Base-by-base conservation (phyloP, 805 yeast genomes). In the Yarrowia sp. region DNA sequence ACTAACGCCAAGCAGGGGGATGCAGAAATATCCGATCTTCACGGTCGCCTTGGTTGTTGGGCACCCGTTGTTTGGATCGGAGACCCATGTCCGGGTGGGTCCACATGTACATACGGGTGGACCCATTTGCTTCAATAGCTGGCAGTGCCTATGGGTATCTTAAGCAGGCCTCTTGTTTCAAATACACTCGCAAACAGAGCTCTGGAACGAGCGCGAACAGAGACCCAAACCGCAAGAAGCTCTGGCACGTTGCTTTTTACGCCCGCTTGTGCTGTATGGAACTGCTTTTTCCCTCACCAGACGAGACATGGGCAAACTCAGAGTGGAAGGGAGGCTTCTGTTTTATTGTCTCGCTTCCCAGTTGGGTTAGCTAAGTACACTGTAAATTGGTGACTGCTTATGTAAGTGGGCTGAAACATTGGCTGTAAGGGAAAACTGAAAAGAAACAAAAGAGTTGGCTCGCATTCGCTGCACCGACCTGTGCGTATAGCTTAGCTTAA, bases 251-350 rank as follows among this genome's bases (percentile, higher is more conserved):
- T 49, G 53, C 53, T 49, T 49, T 49, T 49, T 49, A 4, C 33
- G 49, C 49, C 13, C n/a, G 53, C 53, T 49, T 49, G 53, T 49
- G 53, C 53, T 49, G 53, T 49, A n/a, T 33, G 39, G 53, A 49
- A 49, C 38, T 49, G 53, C 53, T 49, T 33, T 49, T 49, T 30
- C 38, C 38, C 53, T 30, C 53, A 49, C 12, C 53, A 49, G 19
- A 49, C 38, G 19, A 46, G 50, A 24, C 50, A 19, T 8, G 30
- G 30, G 17, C 36, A 49, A 49, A 30, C 53, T 33, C 52, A 24
- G 52, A 7, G 36, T 15, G 13, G 19, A 3, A 24, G 19, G 19
- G 20, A n/a, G 38, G 14, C 53, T 33, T 49, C 53, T 6, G 9
- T 49, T 9, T 10, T 15, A 9, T 30, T 49, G 53, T 49, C 53